Evolutionary conservation across 805 yeast genomes (phyloP).

Genomic region (Jamesozyma gamospora): DNA sequence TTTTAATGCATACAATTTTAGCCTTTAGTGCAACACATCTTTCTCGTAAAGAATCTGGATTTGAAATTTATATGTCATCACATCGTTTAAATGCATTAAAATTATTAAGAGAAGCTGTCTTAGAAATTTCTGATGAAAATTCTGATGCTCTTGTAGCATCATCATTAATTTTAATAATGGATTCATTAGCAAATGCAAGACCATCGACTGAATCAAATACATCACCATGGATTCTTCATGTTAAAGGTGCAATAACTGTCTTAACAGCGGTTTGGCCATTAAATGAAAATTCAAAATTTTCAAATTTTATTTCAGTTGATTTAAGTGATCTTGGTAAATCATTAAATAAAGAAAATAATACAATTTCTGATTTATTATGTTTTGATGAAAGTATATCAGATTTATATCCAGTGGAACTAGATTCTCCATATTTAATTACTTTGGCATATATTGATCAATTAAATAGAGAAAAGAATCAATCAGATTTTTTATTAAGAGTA

Average conservation of each 20-base stretch:
- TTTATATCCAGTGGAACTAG: slow-evolving; percentile 72
- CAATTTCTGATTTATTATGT: slow-evolving; percentile 55
- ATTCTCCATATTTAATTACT: slow-evolving; percentile 79
- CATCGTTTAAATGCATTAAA: slow-evolving; percentile 84
- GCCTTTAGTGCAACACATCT: slow-evolving; percentile 91
- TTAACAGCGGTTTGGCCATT: slow-evolving; percentile 92
- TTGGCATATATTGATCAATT: slow-evolving; percentile 77
- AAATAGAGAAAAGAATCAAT: slow-evolving; percentile 69
- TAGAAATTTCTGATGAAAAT: slow-evolving; percentile 72
- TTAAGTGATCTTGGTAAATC: slow-evolving; percentile 78
- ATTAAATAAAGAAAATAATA: slow-evolving; percentile 28
- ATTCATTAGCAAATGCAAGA: slow-evolving; percentile 89
- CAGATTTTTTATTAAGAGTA: slow-evolving; percentile 77
- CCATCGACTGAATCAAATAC: slow-evolving; percentile 16
- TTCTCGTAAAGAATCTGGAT: slow-evolving; percentile 63
- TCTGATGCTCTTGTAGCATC: slow-evolving; percentile 91
- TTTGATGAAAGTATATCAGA: slow-evolving; percentile 81
- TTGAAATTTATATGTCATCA: slow-evolving; percentile 70
- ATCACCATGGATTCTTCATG: slow-evolving; percentile 94
- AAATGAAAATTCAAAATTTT: slow-evolving; percentile 56
- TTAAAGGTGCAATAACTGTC: slow-evolving; percentile 93
- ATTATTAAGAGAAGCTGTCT: slow-evolving; percentile 72
- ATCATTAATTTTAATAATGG: slow-evolving; percentile 82
- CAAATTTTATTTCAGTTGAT: slow-evolving; percentile 72
- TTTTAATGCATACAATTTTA: slow-evolving; percentile 82